A percentile compares a stretch with the other conserved stretches of the same genome.
Evolutionary conservation across 2,329 filamentous ascomycete species (phyloP).

Genomic region (Alternaria postmessia): DNA sequence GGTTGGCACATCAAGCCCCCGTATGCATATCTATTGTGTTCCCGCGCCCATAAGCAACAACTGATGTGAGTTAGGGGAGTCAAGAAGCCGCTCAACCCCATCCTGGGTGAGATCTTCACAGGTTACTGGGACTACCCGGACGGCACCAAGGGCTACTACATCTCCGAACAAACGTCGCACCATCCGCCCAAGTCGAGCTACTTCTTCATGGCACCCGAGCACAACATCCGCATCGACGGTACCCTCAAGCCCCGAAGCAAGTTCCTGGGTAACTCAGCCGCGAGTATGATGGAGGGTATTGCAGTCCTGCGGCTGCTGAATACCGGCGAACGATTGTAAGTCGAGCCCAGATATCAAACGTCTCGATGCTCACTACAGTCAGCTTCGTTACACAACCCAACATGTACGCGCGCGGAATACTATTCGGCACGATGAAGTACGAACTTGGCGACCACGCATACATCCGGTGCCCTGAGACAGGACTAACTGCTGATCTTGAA

Average conservation of each 20-base stretch:
- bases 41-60: constrained; percentile 21
- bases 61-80: constrained; percentile 72
- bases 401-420: constrained; percentile 96
- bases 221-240: constrained; percentile 93
- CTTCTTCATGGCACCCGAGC: constrained; percentile 96
- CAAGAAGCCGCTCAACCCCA: constrained; percentile 97
- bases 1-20: constrained; percentile 99
- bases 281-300: constrained; percentile 97
- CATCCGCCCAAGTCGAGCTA: constrained; percentile 99
- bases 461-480: constrained; percentile 87
- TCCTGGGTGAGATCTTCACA: constrained; percentile 92
- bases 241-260: constrained; percentile 93
- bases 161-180: constrained; percentile 96
- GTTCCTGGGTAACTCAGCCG: constrained; percentile 95
- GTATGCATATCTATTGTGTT: constrained; percentile 62
- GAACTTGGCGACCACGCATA: constrained; percentile 96
- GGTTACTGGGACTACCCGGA: constrained; percentile 95
- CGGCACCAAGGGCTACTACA: constrained; percentile 88
- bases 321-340: constrained; percentile 86
- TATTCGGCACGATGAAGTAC: constrained; percentile 99
- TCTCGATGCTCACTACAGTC: constrained; percentile 17
- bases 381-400: constrained; percentile 96
- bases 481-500: constrained; percentile 88
- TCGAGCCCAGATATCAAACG: background rate
- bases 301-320: constrained; percentile 86